phyloP scores from a whole-genome alignment of 177 flowering plant species.

The Vitis hybrid region DNA sequence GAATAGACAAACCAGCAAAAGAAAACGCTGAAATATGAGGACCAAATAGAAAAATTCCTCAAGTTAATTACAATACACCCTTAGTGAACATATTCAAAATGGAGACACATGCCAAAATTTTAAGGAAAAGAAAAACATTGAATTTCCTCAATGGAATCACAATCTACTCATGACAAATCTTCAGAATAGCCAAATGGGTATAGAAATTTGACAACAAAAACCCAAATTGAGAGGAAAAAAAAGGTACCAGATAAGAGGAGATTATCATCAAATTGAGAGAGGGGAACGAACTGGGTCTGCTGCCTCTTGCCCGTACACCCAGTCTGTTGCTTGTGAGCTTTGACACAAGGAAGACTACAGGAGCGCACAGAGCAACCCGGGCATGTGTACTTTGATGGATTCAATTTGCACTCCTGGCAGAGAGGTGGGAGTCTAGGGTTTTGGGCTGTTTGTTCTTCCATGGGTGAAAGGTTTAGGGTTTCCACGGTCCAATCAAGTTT shows the following conservation, averaged over 20 bases:
- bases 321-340: slow-evolving; percentile 76
- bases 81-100: no score
- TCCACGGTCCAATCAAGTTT: no score
- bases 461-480: no score
- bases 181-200: background rate
- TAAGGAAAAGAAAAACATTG: no score
- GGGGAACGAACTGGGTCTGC: slow-evolving; percentile 54
- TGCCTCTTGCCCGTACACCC: slow-evolving; percentile 71
- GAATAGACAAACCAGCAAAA: no score
- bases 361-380: slow-evolving; percentile 87
- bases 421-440: background rate
- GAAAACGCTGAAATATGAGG: no score
- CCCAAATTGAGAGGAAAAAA: background rate
- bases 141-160: no score
- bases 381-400: slow-evolving; percentile 79
- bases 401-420: slow-evolving; percentile 68
- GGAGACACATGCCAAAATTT: no score
- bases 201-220: background rate
- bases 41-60: no score
- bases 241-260: slow-evolving; percentile 66
- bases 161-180: background rate
- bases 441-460: no score
- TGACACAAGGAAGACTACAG: slow-evolving; percentile 87
- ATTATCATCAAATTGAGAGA: slow-evolving; percentile 74
- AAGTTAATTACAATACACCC: no score